Evolutionary conservation across 306 rosid species (phyloP).

Genomic region (Gleditsia sinensis): DNA sequence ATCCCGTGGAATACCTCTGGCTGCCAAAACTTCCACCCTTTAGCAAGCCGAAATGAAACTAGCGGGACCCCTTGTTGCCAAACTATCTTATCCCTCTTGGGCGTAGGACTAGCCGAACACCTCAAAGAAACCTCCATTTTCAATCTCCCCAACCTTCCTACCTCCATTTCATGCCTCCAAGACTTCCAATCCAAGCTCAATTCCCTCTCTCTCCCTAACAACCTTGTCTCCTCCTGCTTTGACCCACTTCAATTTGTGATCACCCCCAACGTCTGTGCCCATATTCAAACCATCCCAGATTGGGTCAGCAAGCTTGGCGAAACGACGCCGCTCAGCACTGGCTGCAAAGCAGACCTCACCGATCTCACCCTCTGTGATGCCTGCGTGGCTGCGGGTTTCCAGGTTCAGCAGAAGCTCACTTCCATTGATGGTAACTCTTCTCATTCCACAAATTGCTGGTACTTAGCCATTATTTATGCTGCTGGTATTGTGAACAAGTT

Average conservation of each 20-base stretch:
- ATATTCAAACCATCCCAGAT: conserved; percentile 49
- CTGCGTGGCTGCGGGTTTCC: conserved; percentile 63
- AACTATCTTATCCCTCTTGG: conserved; percentile 59
- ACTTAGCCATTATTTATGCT: conserved; percentile 69
- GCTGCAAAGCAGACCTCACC: conserved; percentile 63
- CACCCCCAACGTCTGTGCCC: conserved; percentile 61
- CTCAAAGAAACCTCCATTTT: conserved; percentile 75
- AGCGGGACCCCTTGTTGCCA: conserved; percentile 51
- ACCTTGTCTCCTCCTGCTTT: conserved; percentile 50
- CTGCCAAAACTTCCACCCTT: conserved; percentile 49
- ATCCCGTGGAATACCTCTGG: conserved; percentile 72
- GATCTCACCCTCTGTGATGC: conserved; percentile 57
- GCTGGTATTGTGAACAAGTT: conserved; percentile 79
- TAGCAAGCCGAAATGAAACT: conserved; percentile 17
- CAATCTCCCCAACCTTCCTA: conserved; percentile 53
- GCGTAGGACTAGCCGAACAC: conserved; percentile 58
- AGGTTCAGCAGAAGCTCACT: conserved; percentile 39
- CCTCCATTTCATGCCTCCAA: conserved; percentile 65
- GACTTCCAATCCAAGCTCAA: conserved; percentile 66
- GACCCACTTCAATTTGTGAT: conserved; percentile 67
- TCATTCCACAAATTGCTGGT: conserved; percentile 56
- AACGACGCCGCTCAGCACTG: conserved; percentile 46
- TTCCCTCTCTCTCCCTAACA: conserved; percentile 45
- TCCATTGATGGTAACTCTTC: conserved; percentile 66
- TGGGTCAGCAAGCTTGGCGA: conserved; percentile 60